A percentile compares a stretch with the other conserved stretches of the same genome.
These are phyloP conservation scores for Globomyces pollinis-pini DNA, from an alignment of 192 early-diverging fungal species.

Conservation along the genomic window DNA sequence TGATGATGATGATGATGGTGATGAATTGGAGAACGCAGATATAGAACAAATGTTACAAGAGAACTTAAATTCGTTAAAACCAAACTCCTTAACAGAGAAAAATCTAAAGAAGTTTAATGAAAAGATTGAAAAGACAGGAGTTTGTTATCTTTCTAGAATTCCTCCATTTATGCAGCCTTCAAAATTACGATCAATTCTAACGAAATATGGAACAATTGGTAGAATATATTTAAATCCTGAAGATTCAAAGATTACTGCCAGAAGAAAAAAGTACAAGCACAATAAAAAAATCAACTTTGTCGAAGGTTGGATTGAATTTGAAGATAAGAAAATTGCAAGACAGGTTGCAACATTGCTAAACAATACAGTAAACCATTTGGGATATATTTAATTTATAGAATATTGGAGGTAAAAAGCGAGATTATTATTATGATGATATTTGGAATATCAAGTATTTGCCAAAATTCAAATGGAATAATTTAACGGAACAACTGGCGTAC, in stretches of 20 bases:
- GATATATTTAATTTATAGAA: too few relatives aligned
- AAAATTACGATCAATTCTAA: slow-evolving; percentile 70
- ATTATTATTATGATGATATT: slow-evolving; percentile 83
- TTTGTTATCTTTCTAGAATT: slow-evolving; percentile 83
- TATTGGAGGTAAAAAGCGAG: slow-evolving; percentile 83
- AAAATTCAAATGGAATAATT: slow-evolving; percentile 92
- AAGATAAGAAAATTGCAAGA: slow-evolving; percentile 85
- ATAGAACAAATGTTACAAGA: slow-evolving; percentile 24
- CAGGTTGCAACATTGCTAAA: slow-evolving; percentile 69
- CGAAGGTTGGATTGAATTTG: slow-evolving; percentile 97
- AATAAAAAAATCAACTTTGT: slow-evolving; percentile 80
- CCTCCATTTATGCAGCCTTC: slow-evolving; percentile 89
- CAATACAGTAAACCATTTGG: too few relatives aligned
- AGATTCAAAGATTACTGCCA: slow-evolving; percentile 65
- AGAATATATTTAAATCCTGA: slow-evolving; percentile 83
- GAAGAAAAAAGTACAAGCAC: slow-evolving; percentile 77
- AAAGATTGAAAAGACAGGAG: slow-evolving; percentile 68
- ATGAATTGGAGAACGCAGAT: slow-evolving; percentile 15
- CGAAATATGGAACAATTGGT: slow-evolving; percentile 68
- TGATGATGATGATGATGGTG: slow-evolving; percentile 7
- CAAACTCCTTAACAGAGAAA: slow-evolving; percentile 49
- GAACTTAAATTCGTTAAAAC: slow-evolving; percentile 45
- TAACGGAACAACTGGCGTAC: slow-evolving; percentile 87
- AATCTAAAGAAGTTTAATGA: slow-evolving; percentile 56
- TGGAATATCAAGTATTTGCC: slow-evolving; percentile 97